Conservation (phyloP, 129 eudicot species). For the Saussurea involucrata region DNA sequence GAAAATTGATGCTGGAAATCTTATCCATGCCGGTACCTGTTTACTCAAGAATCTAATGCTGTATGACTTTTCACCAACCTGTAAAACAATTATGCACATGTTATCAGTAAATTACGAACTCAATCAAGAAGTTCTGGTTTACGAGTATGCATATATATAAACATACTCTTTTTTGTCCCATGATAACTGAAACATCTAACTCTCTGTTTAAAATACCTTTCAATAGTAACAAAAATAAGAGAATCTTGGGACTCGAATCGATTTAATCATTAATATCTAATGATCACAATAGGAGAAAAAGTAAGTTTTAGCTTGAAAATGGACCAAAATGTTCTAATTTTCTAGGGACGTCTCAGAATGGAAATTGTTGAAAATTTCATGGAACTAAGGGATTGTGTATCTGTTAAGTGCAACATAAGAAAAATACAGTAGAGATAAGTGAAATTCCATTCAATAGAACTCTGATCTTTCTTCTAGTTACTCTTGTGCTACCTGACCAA, state of each 20-base stretch:
- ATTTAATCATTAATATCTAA: not conserved
- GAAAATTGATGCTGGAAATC: conserved; percentile 46
- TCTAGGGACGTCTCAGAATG: not conserved
- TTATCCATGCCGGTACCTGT: conserved; percentile 41
- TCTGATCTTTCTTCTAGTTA: not conserved
- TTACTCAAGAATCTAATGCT: conserved; percentile 43
- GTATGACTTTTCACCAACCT: conserved; percentile 55
- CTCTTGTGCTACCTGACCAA: not conserved
- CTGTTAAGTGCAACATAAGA: not conserved
- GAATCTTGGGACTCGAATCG: not conserved
- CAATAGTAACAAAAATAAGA: not conserved
- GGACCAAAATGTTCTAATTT: not conserved
- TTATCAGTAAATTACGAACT: not conserved
- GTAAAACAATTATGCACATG: not conserved
- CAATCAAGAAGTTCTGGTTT: not conserved
- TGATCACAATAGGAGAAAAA: not conserved
- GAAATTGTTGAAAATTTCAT: not conserved
- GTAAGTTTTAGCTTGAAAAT: not conserved
- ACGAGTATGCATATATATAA: not conserved
- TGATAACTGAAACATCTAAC: not conserved
- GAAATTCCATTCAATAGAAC: not conserved
- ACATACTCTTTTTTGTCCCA: not conserved
- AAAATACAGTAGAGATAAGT: not conserved
- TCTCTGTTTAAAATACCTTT: not conserved
- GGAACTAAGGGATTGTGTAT: not conserved